Evolutionary conservation across 2,329 filamentous ascomycete species (phyloP), one percentile per base, ranked within the genome.

Genomic region (Fusarium torreyae): DNA sequence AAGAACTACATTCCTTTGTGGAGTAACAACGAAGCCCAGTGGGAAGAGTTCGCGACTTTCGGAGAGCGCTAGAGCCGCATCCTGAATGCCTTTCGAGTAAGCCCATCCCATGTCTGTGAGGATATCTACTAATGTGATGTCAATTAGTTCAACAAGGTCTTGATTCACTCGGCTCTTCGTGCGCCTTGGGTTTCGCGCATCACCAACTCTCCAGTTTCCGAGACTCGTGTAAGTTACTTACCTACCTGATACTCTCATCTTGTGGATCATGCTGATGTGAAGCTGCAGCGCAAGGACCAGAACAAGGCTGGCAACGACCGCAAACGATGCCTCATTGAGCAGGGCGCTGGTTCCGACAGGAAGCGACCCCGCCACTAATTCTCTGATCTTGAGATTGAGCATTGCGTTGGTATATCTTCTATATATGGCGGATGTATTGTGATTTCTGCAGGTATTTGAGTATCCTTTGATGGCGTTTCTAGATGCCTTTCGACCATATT

Each of bases 291-390:
- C 50, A 74, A 74, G 46, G 51, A 48, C 20, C 69, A 70, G 17
- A 74, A 74, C 6, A 74, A 74, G 18, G 63, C 65, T 5, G 70
- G 72, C 0, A 74, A 74, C 3, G 72, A 74, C 18, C 68, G 70
- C 18, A 74, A 74, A 63, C 53, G 72, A 17, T 62, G 49, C 10
- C 52, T 48, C 13, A 65, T 51, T 24, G 69, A 56, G 18, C 65
- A 65, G 34, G 54, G 38, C 14, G 68, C 60, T 2, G 55, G 34
- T 11, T 43, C 51, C 14, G 42, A 60, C 10, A 46, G 36, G 20
- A 74, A 73, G 42, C 62, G 48, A 40, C n/a, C 34, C 14, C 15
- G 60, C 3, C 7, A 15, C 44, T 65, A 9, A 44, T 26, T 7
- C 6, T 40, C 20, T 15, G 7, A 8, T n/a, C n/a, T 22, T 7